These are phyloP conservation scores for Trypanosoma congolense DNA, from an alignment of 208 protist species.

Conservation along the genomic window DNA sequence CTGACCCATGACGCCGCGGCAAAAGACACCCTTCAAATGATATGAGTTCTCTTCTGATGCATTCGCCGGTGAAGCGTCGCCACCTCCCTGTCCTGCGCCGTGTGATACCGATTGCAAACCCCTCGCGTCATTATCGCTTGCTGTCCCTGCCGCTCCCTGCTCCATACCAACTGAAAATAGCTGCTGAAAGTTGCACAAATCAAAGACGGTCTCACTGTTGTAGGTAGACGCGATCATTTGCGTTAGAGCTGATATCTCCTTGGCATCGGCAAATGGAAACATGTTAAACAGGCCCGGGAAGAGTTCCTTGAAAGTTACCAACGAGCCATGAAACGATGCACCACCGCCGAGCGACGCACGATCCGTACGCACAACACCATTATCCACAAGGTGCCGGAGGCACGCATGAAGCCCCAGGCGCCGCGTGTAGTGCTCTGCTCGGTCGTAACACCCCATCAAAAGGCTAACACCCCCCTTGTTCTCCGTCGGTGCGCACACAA, in stretches of 20 bases:
- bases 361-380: slow-evolving; percentile 38
- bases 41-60: slow-evolving; percentile 17
- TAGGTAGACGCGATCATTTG: slow-evolving; percentile 48
- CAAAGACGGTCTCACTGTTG: slow-evolving; percentile 51
- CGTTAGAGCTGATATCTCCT: slow-evolving; percentile 49
- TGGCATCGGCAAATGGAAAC: slow-evolving; percentile 66
- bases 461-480: slow-evolving; percentile 12
- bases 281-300: slow-evolving; percentile 43
- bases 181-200: slow-evolving; percentile 42
- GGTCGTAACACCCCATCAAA: slow-evolving; percentile 21
- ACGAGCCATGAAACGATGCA: slow-evolving; percentile 33
- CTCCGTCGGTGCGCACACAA: slow-evolving; percentile 13
- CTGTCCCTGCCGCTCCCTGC: not conserved
- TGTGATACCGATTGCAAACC: slow-evolving; percentile 5
- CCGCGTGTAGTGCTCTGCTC: slow-evolving; percentile 15
- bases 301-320: slow-evolving; percentile 58
- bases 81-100: slow-evolving; percentile 3
- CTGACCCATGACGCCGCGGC: slow-evolving; percentile 55
- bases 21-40: slow-evolving; percentile 26
- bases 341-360: slow-evolving; percentile 16
- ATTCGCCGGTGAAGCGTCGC: not conserved
- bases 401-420: slow-evolving; percentile 26
- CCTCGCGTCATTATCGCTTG: not conserved
- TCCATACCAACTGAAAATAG: slow-evolving; percentile 10
- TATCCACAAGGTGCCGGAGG: slow-evolving; percentile 20